Conservation (phyloP, 805 yeast species). For the Starmerella apis region DNA sequence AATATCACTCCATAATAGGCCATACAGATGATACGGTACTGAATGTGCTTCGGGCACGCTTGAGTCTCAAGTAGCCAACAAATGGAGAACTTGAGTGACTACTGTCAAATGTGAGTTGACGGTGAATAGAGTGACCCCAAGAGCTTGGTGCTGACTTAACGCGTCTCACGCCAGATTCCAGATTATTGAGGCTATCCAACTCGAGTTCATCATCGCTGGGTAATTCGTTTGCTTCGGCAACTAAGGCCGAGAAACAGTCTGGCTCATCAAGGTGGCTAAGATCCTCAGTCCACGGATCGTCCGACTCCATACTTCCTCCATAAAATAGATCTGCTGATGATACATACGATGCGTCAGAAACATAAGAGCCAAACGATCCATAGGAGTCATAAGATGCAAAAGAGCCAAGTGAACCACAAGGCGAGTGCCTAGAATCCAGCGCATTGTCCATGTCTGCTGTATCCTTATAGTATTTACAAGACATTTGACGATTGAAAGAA, state of each 20-base stretch:
- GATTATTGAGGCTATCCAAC: neutral
- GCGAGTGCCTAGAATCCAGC: neutral
- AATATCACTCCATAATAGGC: conserved; percentile 5
- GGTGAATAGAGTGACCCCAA: conserved; percentile 5
- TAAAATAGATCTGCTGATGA: conserved; percentile 1
- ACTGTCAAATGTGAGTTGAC: conserved; percentile 10
- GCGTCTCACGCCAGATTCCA: conserved; percentile 2
- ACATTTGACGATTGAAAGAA: conserved; percentile 47
- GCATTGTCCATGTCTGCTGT: conserved; percentile 13
- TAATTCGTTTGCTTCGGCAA: conserved; percentile 44
- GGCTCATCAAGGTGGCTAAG: conserved; percentile 25
- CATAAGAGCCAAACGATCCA: neutral
- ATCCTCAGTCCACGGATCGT: conserved; percentile 36
- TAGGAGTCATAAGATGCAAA: neutral
- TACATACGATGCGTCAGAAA: conserved; percentile 23
- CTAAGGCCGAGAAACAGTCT: conserved; percentile 31
- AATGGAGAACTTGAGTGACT: conserved; percentile 12
- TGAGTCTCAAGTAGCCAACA: conserved; percentile 12
- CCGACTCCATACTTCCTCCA: conserved; percentile 23
- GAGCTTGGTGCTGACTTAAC: neutral
- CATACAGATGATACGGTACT: conserved; percentile 7
- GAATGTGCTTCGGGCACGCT: conserved; percentile 6
- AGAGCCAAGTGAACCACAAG: neutral
- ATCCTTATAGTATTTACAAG: conserved; percentile 43
- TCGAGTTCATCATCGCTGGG: conserved; percentile 34